Conservation (phyloP, 768 basidiomycete genomes). For the Tylopilus felleus region DNA sequence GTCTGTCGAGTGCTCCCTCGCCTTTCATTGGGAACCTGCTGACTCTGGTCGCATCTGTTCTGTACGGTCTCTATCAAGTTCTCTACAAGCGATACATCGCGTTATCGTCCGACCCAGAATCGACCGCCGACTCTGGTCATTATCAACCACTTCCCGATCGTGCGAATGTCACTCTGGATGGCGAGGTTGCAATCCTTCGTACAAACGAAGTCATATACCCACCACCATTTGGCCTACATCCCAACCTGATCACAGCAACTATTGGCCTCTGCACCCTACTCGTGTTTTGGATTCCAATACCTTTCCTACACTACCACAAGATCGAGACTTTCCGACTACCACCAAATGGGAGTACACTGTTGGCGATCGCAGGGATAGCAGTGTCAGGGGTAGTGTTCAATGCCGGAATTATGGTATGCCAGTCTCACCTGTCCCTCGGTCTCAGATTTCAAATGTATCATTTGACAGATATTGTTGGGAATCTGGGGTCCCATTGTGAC, state of each 20-base stretch:
- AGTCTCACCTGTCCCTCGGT: not conserved
- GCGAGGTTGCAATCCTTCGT: conserved; percentile 14
- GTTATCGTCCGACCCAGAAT: conserved; percentile 61
- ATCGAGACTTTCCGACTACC: conserved; percentile 71
- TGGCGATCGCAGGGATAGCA: conserved; percentile 66
- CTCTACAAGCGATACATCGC: conserved; percentile 79
- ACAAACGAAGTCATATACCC: conserved; percentile 43
- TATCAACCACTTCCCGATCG: conserved; percentile 46
- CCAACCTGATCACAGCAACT: conserved; percentile 75
- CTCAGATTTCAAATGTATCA: conserved; percentile 2
- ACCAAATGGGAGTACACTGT: conserved; percentile 38
- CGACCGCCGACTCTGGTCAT: conserved; percentile 33
- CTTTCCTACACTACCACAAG: conserved; percentile 63
- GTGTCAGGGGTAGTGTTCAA: conserved; percentile 76
- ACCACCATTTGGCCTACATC: conserved; percentile 80
- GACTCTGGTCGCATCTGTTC: conserved; percentile 67
- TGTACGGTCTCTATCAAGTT: conserved; percentile 79
- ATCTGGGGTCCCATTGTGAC: conserved; percentile 86
- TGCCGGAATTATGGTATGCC: conserved; percentile 75
- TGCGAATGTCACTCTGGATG: conserved; percentile 30
- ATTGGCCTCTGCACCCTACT: conserved; percentile 79
- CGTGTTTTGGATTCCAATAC: conserved; percentile 76
- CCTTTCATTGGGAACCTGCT: conserved; percentile 73
- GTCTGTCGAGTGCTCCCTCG: conserved; percentile 32
- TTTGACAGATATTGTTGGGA: conserved; percentile 66